A percentile compares a stretch with the other conserved stretches of the same genome.
phyloP scores from a whole-genome alignment of 257 asterid genomes.

The Buddleja alternifolia region DNA sequence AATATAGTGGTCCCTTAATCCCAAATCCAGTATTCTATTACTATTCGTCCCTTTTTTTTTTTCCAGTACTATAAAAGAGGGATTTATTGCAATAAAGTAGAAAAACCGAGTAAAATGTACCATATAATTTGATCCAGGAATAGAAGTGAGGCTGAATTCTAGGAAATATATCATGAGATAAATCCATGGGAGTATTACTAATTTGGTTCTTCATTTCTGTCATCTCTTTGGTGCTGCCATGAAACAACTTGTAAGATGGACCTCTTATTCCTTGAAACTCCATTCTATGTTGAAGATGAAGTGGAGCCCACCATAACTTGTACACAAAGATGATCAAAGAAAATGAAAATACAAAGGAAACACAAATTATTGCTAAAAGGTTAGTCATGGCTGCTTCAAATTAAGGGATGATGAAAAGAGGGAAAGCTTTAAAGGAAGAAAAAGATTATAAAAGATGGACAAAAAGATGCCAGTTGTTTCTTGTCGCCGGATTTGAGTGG shows the following conservation, averaged over 20 bases:
- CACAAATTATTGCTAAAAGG: slow-evolving; percentile 11
- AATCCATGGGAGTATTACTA: slow-evolving; percentile 37
- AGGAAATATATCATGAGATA: slow-evolving; percentile 54
- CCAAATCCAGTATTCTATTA: no score
- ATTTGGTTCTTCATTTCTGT: slow-evolving; percentile 36
- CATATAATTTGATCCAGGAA: slow-evolving; percentile 54
- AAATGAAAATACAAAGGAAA: slow-evolving; percentile 18
- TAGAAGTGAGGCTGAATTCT: slow-evolving; percentile 54
- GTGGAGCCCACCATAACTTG: slow-evolving; percentile 55
- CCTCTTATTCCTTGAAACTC: slow-evolving; percentile 54
- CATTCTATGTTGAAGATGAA: slow-evolving; percentile 32
- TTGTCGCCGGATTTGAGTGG: no score
- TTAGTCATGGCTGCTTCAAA: slow-evolving; percentile 21
- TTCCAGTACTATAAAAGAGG: no score
- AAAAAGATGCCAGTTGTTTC: no score
- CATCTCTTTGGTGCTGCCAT: slow-evolving; percentile 55
- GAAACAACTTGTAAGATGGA: slow-evolving; percentile 52
- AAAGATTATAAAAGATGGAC: no score
- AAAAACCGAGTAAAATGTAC: slow-evolving; percentile 27
- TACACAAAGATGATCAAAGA: slow-evolving; percentile 8
- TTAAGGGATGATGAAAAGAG: no score
- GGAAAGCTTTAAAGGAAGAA: no score
- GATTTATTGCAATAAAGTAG: no score
- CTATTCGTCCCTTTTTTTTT: no score
- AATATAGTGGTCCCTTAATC: no score